Conservation (phyloP, 73 alveolate genomes). For the Stentor coeruleus region DNA sequence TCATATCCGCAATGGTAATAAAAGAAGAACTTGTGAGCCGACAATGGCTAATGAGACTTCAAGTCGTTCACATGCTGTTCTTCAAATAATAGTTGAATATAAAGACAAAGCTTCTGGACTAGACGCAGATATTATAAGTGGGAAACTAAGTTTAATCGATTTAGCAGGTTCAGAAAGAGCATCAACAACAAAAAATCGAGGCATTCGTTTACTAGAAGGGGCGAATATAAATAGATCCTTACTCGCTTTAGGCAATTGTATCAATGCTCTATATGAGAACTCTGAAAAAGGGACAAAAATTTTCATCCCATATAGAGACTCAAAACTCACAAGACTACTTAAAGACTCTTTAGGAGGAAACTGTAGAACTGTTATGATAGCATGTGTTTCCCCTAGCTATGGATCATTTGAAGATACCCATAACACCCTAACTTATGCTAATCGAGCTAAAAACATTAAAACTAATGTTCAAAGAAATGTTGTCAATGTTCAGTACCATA, state of each 20-base stretch:
- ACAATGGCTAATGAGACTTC: conserved; percentile 70
- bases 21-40: conserved; percentile 74
- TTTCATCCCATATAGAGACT: conserved; percentile 92
- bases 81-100: conserved; percentile 56
- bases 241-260: conserved; percentile 97
- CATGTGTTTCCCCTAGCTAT: conserved; percentile 87
- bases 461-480: conserved; percentile 87
- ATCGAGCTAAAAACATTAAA: conserved; percentile 97
- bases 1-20: conserved; percentile 41
- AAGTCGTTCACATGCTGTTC: conserved; percentile 77
- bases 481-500: conserved; percentile 90
- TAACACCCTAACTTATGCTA: conserved; percentile 97
- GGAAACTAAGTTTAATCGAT: conserved; percentile 91
- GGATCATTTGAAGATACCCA: conserved; percentile 94
- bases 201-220: conserved; percentile 97
- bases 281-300: conserved; percentile 65
- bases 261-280: conserved; percentile 91
- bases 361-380: conserved; percentile 98
- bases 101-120: conserved; percentile 82
- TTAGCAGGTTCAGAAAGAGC: conserved; percentile 98
- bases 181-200: conserved; percentile 91
- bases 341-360: conserved; percentile 98
- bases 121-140: conserved; percentile 73
- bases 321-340: conserved; percentile 93
- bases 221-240: conserved; percentile 95